A percentile compares a stretch with the other conserved stretches of the same genome.
These are phyloP conservation scores for Aspergillus eucalypticola DNA, from an alignment of 2,329 filamentous ascomycete genomes.

Conservation along the genomic window DNA sequence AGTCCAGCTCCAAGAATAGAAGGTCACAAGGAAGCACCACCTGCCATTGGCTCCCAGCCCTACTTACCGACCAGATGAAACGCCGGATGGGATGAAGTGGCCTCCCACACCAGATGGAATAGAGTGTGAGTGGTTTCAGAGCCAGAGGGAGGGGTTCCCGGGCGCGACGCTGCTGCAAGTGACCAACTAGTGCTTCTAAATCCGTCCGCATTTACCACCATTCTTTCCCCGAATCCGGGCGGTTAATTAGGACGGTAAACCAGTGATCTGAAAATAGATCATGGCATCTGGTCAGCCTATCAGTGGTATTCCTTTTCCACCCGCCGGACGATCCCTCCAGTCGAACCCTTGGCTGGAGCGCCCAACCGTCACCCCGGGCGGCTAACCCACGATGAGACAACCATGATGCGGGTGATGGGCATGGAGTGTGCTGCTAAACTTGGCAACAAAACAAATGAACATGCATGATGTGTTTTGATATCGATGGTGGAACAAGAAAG, in stretches of 20 bases:
- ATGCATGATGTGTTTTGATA: constrained; percentile 3
- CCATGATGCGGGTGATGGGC: not conserved
- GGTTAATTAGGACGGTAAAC: not conserved
- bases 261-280: not conserved
- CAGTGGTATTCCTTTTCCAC: not conserved
- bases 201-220: constrained; percentile 8
- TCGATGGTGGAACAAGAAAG: constrained; percentile 2
- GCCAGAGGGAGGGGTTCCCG: not conserved
- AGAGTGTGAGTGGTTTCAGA: constrained; percentile 5
- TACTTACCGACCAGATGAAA: not conserved
- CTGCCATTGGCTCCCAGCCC: not conserved
- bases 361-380: not conserved
- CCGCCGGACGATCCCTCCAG: not conserved
- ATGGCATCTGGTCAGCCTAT: not conserved
- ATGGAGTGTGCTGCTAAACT: constrained; percentile 12
- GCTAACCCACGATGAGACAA: not conserved
- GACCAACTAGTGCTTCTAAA: constrained; percentile 12
- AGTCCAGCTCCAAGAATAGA: not conserved
- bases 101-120: not conserved
- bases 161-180: constrained; percentile 8
- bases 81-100: not conserved
- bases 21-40: not conserved
- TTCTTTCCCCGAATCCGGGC: not conserved
- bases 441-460: not conserved
- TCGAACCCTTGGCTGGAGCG: not conserved